A percentile compares a stretch with the other conserved stretches of the same genome.
These are phyloP conservation scores for Crataegus laevigata DNA, from an alignment of 306 rosid species.

Conservation along the genomic window DNA sequence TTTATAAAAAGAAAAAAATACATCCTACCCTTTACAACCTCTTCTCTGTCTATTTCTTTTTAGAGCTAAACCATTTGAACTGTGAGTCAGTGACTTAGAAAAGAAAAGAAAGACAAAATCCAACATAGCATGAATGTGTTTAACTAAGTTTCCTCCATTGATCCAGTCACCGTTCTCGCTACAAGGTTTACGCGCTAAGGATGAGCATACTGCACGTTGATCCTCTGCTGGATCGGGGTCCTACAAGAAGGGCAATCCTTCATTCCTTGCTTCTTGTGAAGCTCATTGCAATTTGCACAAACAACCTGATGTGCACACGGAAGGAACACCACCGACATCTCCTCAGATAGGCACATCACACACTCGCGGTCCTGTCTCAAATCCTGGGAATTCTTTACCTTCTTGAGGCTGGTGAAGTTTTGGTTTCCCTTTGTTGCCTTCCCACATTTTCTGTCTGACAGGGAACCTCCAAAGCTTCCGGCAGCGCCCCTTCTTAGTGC, in stretches of 20 bases:
- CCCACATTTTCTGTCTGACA: conserved; percentile 3
- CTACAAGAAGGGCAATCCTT: conserved; percentile 71
- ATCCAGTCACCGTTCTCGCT: background rate
- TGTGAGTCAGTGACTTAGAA: background rate
- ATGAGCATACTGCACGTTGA: conserved; percentile 34
- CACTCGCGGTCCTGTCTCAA: conserved; percentile 61
- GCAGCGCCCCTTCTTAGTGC: conserved; percentile 29
- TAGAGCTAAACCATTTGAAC: background rate
- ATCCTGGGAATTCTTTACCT: conserved; percentile 3
- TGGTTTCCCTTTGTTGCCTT: conserved; percentile 15
- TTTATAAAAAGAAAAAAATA: background rate
- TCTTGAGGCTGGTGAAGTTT: conserved; percentile 14
- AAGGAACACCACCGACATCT: conserved; percentile 54
- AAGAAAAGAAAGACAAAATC: background rate
- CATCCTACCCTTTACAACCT: background rate
- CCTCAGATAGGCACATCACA: conserved; percentile 67
- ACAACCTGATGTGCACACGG: conserved; percentile 68
- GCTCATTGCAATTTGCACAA: conserved; percentile 52
- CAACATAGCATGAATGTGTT: background rate
- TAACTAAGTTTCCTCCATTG: background rate
- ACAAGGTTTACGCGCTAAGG: background rate
- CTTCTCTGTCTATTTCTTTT: conserved; percentile 3
- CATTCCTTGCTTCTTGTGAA: conserved; percentile 64
- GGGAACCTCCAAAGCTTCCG: conserved; percentile 15
- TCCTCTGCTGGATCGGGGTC: conserved; percentile 38